A percentile compares a stretch with the other conserved stretches of the same genome.
phyloP scores from a whole-genome alignment of 1,139 yeast genomes.

The Geotrichum histeridarum region DNA sequence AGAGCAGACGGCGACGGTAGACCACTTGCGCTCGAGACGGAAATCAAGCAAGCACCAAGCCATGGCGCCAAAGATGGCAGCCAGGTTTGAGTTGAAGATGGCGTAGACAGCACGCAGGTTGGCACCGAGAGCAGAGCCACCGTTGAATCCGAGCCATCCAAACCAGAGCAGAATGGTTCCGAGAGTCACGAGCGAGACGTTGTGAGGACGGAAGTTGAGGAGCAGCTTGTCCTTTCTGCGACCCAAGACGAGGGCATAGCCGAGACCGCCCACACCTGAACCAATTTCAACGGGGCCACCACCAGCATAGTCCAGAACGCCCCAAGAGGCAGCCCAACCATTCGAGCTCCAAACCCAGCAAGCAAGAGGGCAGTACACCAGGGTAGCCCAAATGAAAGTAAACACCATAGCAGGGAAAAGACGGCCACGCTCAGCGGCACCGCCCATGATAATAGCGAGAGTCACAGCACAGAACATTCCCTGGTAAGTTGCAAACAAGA shows the following conservation, averaged over 20 bases:
- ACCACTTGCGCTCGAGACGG: conserved; percentile 84
- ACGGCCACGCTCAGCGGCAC: conserved; percentile 92
- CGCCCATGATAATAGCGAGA: conserved; percentile 85
- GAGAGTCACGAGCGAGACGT: conserved; percentile 76
- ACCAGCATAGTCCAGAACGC: conserved; percentile 93
- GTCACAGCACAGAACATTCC: conserved; percentile 90
- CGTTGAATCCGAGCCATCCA: conserved; percentile 76
- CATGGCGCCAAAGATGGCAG: conserved; percentile 87
- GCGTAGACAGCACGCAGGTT: conserved; percentile 73
- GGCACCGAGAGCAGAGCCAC: conserved; percentile 62
- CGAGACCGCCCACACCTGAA: conserved; percentile 87
- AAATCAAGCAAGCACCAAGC: conserved; percentile 90
- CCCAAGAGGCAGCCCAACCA: conserved; percentile 90
- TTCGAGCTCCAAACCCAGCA: conserved; percentile 91
- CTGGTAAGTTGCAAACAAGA: conserved; percentile 81
- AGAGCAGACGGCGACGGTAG: conserved; percentile 91
- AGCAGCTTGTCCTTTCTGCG: conserved; percentile 75
- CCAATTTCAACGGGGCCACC: conserved; percentile 96
- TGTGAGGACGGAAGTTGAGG: conserved; percentile 91
- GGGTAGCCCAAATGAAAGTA: conserved; percentile 80
- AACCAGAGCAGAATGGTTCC: conserved; percentile 68
- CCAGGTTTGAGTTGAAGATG: conserved; percentile 82
- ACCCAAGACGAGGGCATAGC: conserved; percentile 76
- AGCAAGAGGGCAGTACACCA: conserved; percentile 88
- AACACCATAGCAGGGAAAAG: conserved; percentile 80